Evolutionary conservation across 371 early-diverging fungal genomes (phyloP).

Genomic region (Rhizopus stolonifer): DNA sequence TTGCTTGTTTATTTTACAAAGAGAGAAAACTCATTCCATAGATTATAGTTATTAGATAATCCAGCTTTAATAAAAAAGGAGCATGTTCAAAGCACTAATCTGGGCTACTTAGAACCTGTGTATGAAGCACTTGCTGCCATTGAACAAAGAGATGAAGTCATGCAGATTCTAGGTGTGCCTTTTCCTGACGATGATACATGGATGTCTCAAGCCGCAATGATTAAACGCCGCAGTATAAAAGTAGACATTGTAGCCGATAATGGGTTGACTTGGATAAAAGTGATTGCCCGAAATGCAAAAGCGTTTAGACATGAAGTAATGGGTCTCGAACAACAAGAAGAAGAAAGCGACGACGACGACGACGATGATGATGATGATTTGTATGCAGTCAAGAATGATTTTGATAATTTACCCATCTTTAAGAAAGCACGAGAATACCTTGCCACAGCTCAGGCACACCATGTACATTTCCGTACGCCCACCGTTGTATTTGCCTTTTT

Average conservation of each 20-base stretch:
- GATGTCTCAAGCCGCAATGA: slow-evolving; percentile 33
- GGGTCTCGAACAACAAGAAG: slow-evolving; percentile 36
- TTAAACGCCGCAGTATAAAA: slow-evolving; percentile 31
- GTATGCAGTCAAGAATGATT: slow-evolving; percentile 8
- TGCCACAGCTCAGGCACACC: slow-evolving; percentile 46
- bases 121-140: slow-evolving; percentile 34
- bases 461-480: slow-evolving; percentile 51
- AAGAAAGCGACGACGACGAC: slow-evolving; percentile 20
- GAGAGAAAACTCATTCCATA: not conserved
- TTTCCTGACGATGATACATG: slow-evolving; percentile 17
- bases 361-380: slow-evolving; percentile 6
- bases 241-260: slow-evolving; percentile 53
- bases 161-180: slow-evolving; percentile 30
- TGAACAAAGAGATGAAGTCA: slow-evolving; percentile 24
- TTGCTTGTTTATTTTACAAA: slow-evolving; percentile 1
- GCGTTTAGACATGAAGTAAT: slow-evolving; percentile 50
- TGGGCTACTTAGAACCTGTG: slow-evolving; percentile 46
- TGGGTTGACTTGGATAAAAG: slow-evolving; percentile 57
- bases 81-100: slow-evolving; percentile 42
- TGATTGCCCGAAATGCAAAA: slow-evolving; percentile 53
- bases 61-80: slow-evolving; percentile 36
- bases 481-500: slow-evolving; percentile 58
- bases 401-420: slow-evolving; percentile 48
- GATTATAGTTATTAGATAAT: slow-evolving; percentile 30
- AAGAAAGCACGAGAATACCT: slow-evolving; percentile 49